phyloP scores from a whole-genome alignment of 768 basidiomycete genomes.

The Boletus huronensis region DNA sequence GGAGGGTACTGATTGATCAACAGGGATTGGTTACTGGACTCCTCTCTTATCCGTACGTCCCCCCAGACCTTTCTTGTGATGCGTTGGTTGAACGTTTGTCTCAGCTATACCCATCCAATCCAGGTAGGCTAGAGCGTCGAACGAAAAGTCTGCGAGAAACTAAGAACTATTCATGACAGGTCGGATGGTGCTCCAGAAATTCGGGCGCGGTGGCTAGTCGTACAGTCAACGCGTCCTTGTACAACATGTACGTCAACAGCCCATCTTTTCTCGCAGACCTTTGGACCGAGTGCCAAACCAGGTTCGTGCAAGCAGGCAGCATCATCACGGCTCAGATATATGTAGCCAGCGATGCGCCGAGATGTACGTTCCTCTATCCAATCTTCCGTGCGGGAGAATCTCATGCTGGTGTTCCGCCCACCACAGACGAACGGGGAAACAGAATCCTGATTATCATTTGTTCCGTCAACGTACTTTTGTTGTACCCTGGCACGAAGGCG shows the following conservation, averaged over 20 bases:
- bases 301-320: conserved; percentile 41
- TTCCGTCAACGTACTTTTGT: conserved; percentile 44
- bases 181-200: conserved; percentile 60
- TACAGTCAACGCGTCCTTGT: conserved; percentile 57
- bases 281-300: neutral
- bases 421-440: conserved; percentile 56
- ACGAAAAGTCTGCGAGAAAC: neutral
- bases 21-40: conserved; percentile 44
- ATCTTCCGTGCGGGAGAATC: too few relatives aligned
- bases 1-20: neutral
- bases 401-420: neutral
- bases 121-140: conserved; percentile 28
- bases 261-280: neutral
- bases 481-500: conserved; percentile 52
- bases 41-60: conserved; percentile 42
- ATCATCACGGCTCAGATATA: conserved; percentile 58
- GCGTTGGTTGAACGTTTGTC: neutral
- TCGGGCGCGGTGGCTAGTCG: conserved; percentile 56
- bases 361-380: conserved; percentile 36
- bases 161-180: conserved; percentile 19
- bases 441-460: conserved; percentile 50
- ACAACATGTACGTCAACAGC: conserved; percentile 43
- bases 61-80: neutral
- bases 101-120: conserved; percentile 48
- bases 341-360: conserved; percentile 52